phyloP scores from a whole-genome alignment of 495 filamentous ascomycete species.

The Penicillium pancosmium region DNA sequence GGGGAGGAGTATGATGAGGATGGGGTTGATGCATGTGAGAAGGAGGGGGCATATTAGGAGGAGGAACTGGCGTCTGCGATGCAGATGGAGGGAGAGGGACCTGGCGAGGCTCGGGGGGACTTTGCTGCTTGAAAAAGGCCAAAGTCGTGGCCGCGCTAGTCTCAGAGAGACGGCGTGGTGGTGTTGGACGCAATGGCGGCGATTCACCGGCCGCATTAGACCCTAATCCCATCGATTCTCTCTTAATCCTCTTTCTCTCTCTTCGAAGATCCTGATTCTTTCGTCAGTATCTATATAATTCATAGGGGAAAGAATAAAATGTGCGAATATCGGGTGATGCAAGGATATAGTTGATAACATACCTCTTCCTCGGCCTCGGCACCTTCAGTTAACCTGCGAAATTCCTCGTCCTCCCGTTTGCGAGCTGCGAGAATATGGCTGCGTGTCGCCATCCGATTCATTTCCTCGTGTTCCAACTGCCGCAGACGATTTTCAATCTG shows the following conservation, averaged over 20 bases:
- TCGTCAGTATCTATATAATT: constrained; percentile 9
- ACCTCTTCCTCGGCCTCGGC: constrained; percentile 54
- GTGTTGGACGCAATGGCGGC: constrained; percentile 46
- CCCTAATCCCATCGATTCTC: constrained; percentile 50
- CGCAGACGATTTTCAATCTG: constrained; percentile 49
- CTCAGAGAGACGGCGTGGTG: constrained; percentile 49
- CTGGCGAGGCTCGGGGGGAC: constrained; percentile 49
- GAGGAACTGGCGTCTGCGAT: constrained; percentile 29
- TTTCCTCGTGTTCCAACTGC: constrained; percentile 53
- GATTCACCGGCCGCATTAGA: constrained; percentile 42
- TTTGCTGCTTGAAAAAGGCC: constrained; percentile 55
- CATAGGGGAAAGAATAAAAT: not conserved
- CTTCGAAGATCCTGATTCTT: constrained; percentile 44
- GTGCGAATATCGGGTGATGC: not conserved
- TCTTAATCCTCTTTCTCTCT: constrained; percentile 49
- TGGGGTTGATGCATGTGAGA: constrained; percentile 28
- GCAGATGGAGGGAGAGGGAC: constrained; percentile 33
- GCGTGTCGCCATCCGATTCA: constrained; percentile 46
- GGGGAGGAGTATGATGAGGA: constrained; percentile 15
- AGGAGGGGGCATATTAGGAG: constrained; percentile 25
- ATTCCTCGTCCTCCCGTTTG: constrained; percentile 53
- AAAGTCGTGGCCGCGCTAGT: constrained; percentile 54
- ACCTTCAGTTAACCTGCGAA: constrained; percentile 49
- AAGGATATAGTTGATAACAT: constrained; percentile 11
- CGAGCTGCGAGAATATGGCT: constrained; percentile 47